phyloP scores from a whole-genome alignment of 2,329 filamentous ascomycete species.

The Penicillium sp. region DNA sequence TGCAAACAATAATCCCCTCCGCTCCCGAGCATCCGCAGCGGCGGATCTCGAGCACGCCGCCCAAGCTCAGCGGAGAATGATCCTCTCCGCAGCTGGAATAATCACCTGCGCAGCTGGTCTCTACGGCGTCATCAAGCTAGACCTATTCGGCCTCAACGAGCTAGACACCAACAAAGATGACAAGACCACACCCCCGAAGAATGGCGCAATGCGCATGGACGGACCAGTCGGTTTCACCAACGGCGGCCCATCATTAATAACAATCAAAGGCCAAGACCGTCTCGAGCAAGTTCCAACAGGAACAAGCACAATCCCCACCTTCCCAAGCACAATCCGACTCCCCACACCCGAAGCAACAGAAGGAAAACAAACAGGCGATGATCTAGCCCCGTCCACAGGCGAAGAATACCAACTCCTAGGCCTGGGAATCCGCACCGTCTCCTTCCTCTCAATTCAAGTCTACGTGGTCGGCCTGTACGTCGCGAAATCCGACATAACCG shows the following conservation, averaged over 20 bases:
- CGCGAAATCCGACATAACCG: constrained; percentile 74
- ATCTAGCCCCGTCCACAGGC: constrained; percentile 35
- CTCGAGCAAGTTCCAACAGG: constrained; percentile 76
- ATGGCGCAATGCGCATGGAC: constrained; percentile 37
- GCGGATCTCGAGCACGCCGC: constrained; percentile 25
- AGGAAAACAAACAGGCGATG: constrained; percentile 37
- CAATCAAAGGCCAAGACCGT: constrained; percentile 53
- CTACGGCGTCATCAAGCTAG: constrained; percentile 40
- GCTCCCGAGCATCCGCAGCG: constrained; percentile 17
- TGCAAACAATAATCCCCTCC: constrained; percentile 31
- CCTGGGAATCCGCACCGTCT: constrained; percentile 82
- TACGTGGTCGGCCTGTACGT: constrained; percentile 95
- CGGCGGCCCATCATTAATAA: constrained; percentile 32
- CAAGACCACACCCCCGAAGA: constrained; percentile 9
- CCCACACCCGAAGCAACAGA: constrained; percentile 43
- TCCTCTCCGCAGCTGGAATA: constrained; percentile 38
- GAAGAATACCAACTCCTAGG: constrained; percentile 81
- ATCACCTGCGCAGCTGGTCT: constrained; percentile 39
- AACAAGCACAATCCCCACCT: constrained; percentile 72
- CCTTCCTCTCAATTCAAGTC: constrained; percentile 84
- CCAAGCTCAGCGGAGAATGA: constrained; percentile 32
- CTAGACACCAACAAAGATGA: constrained; percentile 13
- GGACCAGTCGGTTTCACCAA: constrained; percentile 39
- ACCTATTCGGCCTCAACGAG: constrained; percentile 34
- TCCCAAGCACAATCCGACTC: constrained; percentile 70